Evolutionary conservation across 78 protist genomes (phyloP), one percentile per base, ranked within the genome.

Genomic region (Tieghemostelium lacteum): DNA sequence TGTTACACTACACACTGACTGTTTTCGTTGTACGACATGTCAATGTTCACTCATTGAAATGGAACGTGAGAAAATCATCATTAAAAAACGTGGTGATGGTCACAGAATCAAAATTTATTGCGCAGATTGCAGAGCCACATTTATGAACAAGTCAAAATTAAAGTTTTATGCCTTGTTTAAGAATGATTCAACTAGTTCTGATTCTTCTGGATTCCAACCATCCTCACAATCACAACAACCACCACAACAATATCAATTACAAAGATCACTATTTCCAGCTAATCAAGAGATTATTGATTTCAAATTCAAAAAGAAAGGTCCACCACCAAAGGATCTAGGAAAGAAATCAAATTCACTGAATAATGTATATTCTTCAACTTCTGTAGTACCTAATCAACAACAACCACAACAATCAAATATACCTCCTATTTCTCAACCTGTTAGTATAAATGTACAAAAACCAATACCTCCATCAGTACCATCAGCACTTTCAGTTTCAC

Each of bases 91-190:
- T 50, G 69, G 69, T 17, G 77, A 83, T 58, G 89, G 77, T 31
- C 78, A 83, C 26, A 31, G 76, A 2, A 60, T 83, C 2, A 72
- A 83, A 31, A 37, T 69, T 3, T 83, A 83, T 42, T 83, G 89
- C 20, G 63, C 89, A 0, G 89, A 83, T 20, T 83, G 89, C 14
- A 67, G 77, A 34, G 54, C 70, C 28, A 75, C 86, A 4, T 83
- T 83, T 24, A 55, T 83, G 45, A 60, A 69, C 77, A 83, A 83
- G 65, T 62, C 70, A 37, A 75, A 75, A 37, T 65, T 28, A 58
- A 75, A 75, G 58, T 24, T 75, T 24, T 75, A 75, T 49, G 24
- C 31, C 16, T 62, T 75, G 22, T 58, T 75, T 45, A 75, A 75
- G 36, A 28, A n/a, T 40, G 62, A 42, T 52, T 45, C 52, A 10